A percentile compares a stretch with the other conserved stretches of the same genome.
These are phyloP conservation scores for Wallacemonas rigidus DNA, from an alignment of 208 protist genomes.

Conservation along the genomic window DNA sequence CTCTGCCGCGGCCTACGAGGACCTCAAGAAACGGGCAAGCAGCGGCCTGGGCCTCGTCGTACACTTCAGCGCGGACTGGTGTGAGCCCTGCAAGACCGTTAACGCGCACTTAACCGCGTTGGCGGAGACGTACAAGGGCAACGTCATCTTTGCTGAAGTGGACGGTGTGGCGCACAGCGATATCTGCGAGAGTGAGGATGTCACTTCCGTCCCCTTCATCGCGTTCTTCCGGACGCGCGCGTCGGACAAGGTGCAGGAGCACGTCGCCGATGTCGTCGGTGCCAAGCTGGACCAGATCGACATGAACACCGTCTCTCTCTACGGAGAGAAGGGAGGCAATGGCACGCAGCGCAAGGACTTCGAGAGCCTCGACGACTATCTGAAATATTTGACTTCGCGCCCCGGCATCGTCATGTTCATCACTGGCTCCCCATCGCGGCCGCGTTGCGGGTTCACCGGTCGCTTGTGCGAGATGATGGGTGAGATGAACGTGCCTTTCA, in stretches of 20 bases:
- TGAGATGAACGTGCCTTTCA: constrained; percentile 59
- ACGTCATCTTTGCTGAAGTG: constrained; percentile 80
- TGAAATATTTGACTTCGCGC: constrained; percentile 83
- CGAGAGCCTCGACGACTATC: constrained; percentile 69
- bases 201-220: constrained; percentile 89
- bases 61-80: constrained; percentile 91
- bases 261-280: constrained; percentile 80
- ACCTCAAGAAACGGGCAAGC: constrained; percentile 54
- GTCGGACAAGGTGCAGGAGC: constrained; percentile 39
- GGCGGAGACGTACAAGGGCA: constrained; percentile 39
- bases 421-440: constrained; percentile 87
- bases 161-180: constrained; percentile 65
- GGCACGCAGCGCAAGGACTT: constrained; percentile 53
- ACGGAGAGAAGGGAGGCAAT: constrained; percentile 58
- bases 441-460: constrained; percentile 91
- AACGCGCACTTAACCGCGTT: constrained; percentile 45
- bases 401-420: constrained; percentile 90
- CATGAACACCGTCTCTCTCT: constrained; percentile 81
- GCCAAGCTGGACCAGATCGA: constrained; percentile 78
- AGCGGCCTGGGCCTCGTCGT: constrained; percentile 65
- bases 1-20: constrained; percentile 46
- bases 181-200: constrained; percentile 74
- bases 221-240: constrained; percentile 77
- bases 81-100: constrained; percentile 84
- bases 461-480: constrained; percentile 81